These are phyloP conservation scores for Pelargonium nanum DNA, from an alignment of 345 rosid genomes.

Conservation along the genomic window DNA sequence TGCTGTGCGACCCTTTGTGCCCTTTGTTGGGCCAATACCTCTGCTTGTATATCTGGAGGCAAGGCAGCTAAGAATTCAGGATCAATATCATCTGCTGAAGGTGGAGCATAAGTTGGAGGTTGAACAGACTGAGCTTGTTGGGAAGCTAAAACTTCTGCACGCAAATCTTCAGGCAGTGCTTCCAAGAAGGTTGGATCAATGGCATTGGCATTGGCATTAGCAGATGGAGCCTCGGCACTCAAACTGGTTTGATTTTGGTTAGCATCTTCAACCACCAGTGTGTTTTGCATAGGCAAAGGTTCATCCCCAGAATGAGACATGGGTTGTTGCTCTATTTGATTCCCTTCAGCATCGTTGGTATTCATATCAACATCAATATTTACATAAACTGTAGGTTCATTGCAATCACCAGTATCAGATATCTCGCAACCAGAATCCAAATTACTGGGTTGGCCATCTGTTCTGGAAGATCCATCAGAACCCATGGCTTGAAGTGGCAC, in stretches of 20 bases:
- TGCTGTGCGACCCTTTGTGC: constrained; percentile 83
- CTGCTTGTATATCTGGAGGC: constrained; percentile 98
- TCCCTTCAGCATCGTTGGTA: constrained; percentile 43
- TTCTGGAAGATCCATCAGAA: constrained; percentile 20
- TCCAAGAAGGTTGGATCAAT: constrained; percentile 96
- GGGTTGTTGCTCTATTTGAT: constrained; percentile 36
- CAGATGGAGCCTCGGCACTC: constrained; percentile 40
- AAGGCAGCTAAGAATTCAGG: constrained; percentile 97
- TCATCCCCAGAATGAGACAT: constrained; percentile 25
- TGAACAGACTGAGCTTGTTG: constrained; percentile 90
- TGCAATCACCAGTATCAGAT: constrained; percentile 18
- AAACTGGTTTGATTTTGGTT: constrained; percentile 33
- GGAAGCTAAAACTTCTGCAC: constrained; percentile 94
- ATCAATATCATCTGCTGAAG: constrained; percentile 89
- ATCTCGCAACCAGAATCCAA: constrained; percentile 24
- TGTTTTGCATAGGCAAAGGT: constrained; percentile 28
- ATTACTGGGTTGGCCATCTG: constrained; percentile 20
- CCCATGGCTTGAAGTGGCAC: constrained; percentile 19
- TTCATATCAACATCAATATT: constrained; percentile 73
- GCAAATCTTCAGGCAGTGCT: constrained; percentile 86
- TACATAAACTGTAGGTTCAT: constrained; percentile 18
- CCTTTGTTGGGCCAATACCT: constrained; percentile 97
- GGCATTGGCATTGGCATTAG: constrained; percentile 58
- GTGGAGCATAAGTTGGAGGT: constrained; percentile 75
- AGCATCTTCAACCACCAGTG: constrained; percentile 37